A percentile compares a stretch with the other conserved stretches of the same genome.
These are phyloP conservation scores for Amphirosellinia nigrospora DNA, from an alignment of 495 filamentous ascomycete genomes.

Conservation along the genomic window DNA sequence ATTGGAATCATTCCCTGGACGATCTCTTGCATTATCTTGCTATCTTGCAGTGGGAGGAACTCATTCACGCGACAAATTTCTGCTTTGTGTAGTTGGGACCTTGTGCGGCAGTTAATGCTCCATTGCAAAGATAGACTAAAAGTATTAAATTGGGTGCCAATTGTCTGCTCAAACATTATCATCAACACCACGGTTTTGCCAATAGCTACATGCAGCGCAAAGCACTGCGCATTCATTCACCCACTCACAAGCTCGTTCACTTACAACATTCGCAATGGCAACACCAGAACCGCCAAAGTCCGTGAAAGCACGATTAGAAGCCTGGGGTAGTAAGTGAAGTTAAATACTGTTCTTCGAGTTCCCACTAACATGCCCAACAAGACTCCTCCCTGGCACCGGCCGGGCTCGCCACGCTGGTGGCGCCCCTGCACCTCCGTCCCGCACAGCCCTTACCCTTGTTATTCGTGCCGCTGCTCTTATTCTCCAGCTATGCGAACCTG, in stretches of 20 bases:
- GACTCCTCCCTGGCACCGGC: conserved; percentile 81
- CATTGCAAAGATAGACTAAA: neutral
- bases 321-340: conserved; percentile 73
- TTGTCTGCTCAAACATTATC: neutral
- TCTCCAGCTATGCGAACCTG: conserved; percentile 84
- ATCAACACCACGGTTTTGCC: neutral
- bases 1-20: neutral
- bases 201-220: neutral
- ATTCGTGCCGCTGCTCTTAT: conserved; percentile 84
- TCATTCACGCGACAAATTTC: neutral
- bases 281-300: conserved; percentile 53
- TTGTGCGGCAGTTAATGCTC: neutral
- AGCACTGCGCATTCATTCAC: neutral
- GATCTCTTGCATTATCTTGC: neutral
- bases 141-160: neutral
- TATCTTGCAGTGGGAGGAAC: neutral
- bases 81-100: neutral
- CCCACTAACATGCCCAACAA: conserved; percentile 39
- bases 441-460: conserved; percentile 76
- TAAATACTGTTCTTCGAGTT: neutral
- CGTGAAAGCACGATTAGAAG: conserved; percentile 57
- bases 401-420: conserved; percentile 78
- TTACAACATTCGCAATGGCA: conserved; percentile 18
- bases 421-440: conserved; percentile 77
- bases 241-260: neutral